Base-by-base conservation (phyloP, 148 eudicot genomes). In the Salicornia ramosissima region DNA sequence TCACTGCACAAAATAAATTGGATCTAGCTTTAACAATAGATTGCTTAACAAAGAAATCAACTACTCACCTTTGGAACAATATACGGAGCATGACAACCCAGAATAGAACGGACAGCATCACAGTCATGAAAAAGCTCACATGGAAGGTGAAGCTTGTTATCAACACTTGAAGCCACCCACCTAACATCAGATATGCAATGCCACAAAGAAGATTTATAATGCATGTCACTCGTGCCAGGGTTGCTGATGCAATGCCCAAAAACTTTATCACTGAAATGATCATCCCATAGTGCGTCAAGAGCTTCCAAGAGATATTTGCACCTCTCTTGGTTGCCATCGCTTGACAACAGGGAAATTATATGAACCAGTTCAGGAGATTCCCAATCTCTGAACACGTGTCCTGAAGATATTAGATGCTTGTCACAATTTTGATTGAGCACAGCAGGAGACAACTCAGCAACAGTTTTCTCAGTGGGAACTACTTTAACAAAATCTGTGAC, bases 11-110 rank as follows among this genome's bases (percentile, higher is more conserved):
- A 31, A 40, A 65, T 18, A 74, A 49, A 65, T 31, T 22, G 18
- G 33, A 68, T 45, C 31, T 53, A 50, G 53, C 9, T 71, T 31
- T 34, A 57, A 63, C 45, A 18, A 13, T n/a, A n/a, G 58, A 40
- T 31, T n/a, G 42, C 22, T 52, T 47, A 9, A 19, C 34, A 56
- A 70, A 5, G 14, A 61, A 31, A 6, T 64, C 21, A 67, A 25
- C 13, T 46, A 29, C 96, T 76, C 68, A 92, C 97, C 97, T 94
- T 94, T 30, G 97, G 96, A 83, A 84, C 82, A 42, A 82, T 85
- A 79, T 84, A 94, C 22, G 97, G 89, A 74, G 88, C 98, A 73
- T 66, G 77, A 77, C 55, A 72, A 63, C 98, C 98, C 42, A 90
- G 77, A 74, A 94, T 55, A 52, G 96, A 88, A 70, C 86, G 80